These are phyloP conservation scores for Batkoa obscura DNA, from an alignment of 371 early-diverging fungal genomes.

Conservation along the genomic window DNA sequence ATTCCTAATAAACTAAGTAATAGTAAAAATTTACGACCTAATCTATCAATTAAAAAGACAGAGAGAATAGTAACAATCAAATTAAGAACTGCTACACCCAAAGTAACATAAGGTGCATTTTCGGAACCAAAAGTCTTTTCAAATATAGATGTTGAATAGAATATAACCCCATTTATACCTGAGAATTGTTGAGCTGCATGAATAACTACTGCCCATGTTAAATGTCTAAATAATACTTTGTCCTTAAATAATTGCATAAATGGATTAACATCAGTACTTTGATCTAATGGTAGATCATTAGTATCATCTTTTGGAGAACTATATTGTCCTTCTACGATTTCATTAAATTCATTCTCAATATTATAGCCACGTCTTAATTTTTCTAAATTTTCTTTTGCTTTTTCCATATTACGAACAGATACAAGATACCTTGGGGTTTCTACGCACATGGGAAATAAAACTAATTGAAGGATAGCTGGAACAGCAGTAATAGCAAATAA, in stretches of 20 bases:
- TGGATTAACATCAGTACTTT: slow-evolving; percentile 9
- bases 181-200: slow-evolving; percentile 39
- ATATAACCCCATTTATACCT: slow-evolving; percentile 49
- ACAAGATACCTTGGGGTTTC: slow-evolving; percentile 60
- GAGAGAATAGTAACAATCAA: slow-evolving; percentile 30
- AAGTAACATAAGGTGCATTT: slow-evolving; percentile 30
- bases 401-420: slow-evolving; percentile 28
- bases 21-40: slow-evolving; percentile 35
- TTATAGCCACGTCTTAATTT: slow-evolving; percentile 32
- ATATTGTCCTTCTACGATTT: slow-evolving; percentile 16
- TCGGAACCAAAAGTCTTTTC: slow-evolving; percentile 33
- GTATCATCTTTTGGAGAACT: slow-evolving; percentile 1
- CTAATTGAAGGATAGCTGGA: slow-evolving; percentile 42
- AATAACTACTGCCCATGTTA: slow-evolving; percentile 33
- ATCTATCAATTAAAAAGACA: slow-evolving; percentile 27
- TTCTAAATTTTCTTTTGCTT: slow-evolving; percentile 31
- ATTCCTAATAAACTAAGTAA: slow-evolving; percentile 29
- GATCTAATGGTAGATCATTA: background rate
- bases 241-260: slow-evolving; percentile 19
- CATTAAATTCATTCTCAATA: slow-evolving; percentile 34
- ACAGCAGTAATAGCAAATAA: slow-evolving; percentile 33
- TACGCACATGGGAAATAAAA: slow-evolving; percentile 46
- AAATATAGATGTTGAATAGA: slow-evolving; percentile 40
- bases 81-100: slow-evolving; percentile 38
- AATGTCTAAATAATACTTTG: slow-evolving; percentile 7